Evolutionary conservation across 2,329 filamentous ascomycete species (phyloP).

Genomic region (Colletotrichum karsti): DNA sequence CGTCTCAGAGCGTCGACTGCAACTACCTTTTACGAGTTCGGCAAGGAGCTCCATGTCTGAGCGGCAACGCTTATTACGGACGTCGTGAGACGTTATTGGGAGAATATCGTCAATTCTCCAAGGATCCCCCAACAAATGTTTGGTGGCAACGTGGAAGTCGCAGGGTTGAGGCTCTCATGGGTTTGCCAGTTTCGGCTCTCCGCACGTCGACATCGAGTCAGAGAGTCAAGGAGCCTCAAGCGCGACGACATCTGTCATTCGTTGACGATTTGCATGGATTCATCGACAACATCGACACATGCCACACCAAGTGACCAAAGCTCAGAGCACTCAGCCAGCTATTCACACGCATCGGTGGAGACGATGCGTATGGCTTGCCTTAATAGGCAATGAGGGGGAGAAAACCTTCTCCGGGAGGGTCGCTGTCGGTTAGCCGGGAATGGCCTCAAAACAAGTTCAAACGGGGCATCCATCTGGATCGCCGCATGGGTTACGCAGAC

Average conservation of each 20-base stretch:
- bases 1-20: conserved; percentile 17
- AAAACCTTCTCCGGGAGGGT: conserved; percentile 15
- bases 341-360: background rate
- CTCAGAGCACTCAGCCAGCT: background rate
- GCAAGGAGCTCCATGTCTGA: conserved; percentile 13
- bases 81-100: conserved; percentile 2
- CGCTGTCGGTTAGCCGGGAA: background rate
- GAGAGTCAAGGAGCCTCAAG: conserved; percentile 1
- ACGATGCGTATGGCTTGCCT: background rate
- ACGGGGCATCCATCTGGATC: conserved; percentile 8
- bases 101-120: background rate
- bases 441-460: conserved; percentile 7
- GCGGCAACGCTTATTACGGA: background rate
- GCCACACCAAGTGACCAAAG: background rate
- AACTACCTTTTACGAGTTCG: background rate
- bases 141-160: background rate
- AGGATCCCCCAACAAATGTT: background rate
- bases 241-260: conserved; percentile 21
- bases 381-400: conserved; percentile 9
- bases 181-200: background rate
- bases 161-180: conserved; percentile 22
- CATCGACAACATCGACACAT: background rate
- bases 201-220: conserved; percentile 10
- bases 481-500: conserved; percentile 12
- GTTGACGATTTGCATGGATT: background rate